Evolutionary conservation across 176 grass and related monocot species (phyloP), one percentile per base, ranked within the genome.

Genomic region (Cenchrus purpureus): DNA sequence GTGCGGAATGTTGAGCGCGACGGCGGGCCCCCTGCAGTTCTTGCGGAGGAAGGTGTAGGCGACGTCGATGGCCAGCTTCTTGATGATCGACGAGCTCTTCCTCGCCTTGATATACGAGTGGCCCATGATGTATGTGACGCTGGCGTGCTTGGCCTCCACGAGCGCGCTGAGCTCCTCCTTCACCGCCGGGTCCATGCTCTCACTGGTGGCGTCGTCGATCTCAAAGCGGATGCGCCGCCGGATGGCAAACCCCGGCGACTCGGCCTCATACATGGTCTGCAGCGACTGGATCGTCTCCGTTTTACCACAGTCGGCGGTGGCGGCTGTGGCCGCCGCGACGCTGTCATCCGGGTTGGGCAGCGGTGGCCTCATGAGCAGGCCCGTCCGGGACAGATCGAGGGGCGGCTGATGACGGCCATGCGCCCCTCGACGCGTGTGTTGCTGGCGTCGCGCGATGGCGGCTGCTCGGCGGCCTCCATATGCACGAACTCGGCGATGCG

Each of bases 401-500:
- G 61, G 10, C 70, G 83, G 68, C 37, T 53, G 53, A 91, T 71
- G 7, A 94, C 84, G 45, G 92, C 80, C 92, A 94, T 94, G 78
- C 86, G 73, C 3, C 92, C 92, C 68, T 94, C 92, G 0, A 77
- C n/a, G n/a, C n/a, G n/a, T n/a, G n/a, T n/a, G n/a, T n/a, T n/a
- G n/a, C n/a, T n/a, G n/a, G n/a, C n/a, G n/a, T n/a, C n/a, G n/a
- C n/a, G n/a, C n/a, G n/a, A n/a, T n/a, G 15, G 11, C 25, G 3
- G 29, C 64, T 14, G 20, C 4, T 83, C 83, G 7, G 78, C 83
- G 5, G 89, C 84, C 76, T 94, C 92, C 89, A 94, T 90, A 60
- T 86, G 84, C 16, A 94, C 80, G 82, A 94, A 94, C 85, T 90
- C 83, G 78, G 90, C 89, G 65, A 94, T 85, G 77, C 92, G 90